Evolutionary conservation across 1,284 basidiomycete genomes (phyloP).

Genomic region (Tylopilus orsonianus): DNA sequence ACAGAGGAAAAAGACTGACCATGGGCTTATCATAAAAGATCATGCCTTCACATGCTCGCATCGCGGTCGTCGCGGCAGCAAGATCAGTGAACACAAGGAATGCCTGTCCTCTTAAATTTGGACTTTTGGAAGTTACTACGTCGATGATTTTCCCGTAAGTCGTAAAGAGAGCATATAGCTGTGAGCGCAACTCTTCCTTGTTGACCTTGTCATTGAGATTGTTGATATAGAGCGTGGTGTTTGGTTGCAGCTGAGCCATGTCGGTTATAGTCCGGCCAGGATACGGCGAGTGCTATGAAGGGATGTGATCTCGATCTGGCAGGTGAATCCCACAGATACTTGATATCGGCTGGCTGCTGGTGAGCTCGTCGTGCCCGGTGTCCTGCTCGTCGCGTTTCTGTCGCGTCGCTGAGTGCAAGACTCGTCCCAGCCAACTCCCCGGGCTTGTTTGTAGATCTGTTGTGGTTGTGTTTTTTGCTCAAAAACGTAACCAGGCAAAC

Average conservation of each 20-base stretch:
- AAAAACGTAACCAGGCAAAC: slow-evolving; percentile 34
- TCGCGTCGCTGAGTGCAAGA: slow-evolving; percentile 5
- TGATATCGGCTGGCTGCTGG: no score
- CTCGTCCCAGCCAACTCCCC: not conserved
- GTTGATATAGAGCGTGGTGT: slow-evolving; percentile 89
- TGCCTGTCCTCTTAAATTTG: slow-evolving; percentile 91
- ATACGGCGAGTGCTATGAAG: not conserved
- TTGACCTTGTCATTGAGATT: slow-evolving; percentile 94
- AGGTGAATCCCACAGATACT: slow-evolving; percentile 39
- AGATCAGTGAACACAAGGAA: slow-evolving; percentile 95
- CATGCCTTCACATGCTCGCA: slow-evolving; percentile 90
- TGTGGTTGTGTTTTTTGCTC: slow-evolving; percentile 29
- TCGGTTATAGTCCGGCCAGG: slow-evolving; percentile 1
- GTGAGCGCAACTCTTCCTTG: slow-evolving; percentile 85
- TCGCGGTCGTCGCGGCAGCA: slow-evolving; percentile 83
- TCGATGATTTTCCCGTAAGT: slow-evolving; percentile 94
- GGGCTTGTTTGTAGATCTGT: slow-evolving; percentile 8
- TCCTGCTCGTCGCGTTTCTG: slow-evolving; percentile 1
- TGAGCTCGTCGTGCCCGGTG: slow-evolving; percentile 7
- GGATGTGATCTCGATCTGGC: slow-evolving; percentile 17
- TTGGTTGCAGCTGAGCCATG: slow-evolving; percentile 67
- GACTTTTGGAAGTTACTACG: slow-evolving; percentile 87
- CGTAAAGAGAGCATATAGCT: slow-evolving; percentile 89
- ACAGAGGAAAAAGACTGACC: slow-evolving; percentile 48
- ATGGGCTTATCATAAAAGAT: slow-evolving; percentile 90